phyloP scores from a whole-genome alignment of 352 stramenopile genomes.

The Phytophthora constricta region DNA sequence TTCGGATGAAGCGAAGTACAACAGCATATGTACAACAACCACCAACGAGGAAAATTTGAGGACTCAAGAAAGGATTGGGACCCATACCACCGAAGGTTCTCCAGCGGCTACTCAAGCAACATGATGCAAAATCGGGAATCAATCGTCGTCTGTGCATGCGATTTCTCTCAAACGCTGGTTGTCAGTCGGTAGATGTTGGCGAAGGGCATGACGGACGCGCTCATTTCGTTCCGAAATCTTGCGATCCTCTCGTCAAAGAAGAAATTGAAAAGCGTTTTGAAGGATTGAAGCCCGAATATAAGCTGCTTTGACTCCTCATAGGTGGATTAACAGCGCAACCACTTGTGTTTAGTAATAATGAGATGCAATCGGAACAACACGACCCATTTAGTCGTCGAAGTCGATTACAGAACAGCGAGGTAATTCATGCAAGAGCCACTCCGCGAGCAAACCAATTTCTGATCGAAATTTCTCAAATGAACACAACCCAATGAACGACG shows the following conservation, averaged over 20 bases:
- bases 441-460: not conserved
- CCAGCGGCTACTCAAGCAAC: not conserved
- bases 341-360: not conserved
- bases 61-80: not conserved
- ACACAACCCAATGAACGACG: too few species aligned
- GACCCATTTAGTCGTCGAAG: not conserved
- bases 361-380: not conserved
- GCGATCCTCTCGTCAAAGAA: not conserved
- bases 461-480: too few species aligned
- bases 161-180: not conserved
- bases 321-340: not conserved
- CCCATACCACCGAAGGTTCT: not conserved
- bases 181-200: not conserved
- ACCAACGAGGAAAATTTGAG: not conserved
- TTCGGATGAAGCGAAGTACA: not conserved
- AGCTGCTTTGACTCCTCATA: not conserved
- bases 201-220: conserved; percentile 4
- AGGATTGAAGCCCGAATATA: conserved; percentile 3
- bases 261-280: not conserved
- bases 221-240: not conserved
- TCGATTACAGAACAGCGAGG: not conserved
- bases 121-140: not conserved
- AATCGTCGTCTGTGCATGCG: not conserved
- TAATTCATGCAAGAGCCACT: not conserved
- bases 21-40: not conserved